Evolutionary conservation across 164 flowering plant genomes (phyloP), one percentile per base, ranked within the genome.

Genomic region (Chimonanthus praecox): DNA sequence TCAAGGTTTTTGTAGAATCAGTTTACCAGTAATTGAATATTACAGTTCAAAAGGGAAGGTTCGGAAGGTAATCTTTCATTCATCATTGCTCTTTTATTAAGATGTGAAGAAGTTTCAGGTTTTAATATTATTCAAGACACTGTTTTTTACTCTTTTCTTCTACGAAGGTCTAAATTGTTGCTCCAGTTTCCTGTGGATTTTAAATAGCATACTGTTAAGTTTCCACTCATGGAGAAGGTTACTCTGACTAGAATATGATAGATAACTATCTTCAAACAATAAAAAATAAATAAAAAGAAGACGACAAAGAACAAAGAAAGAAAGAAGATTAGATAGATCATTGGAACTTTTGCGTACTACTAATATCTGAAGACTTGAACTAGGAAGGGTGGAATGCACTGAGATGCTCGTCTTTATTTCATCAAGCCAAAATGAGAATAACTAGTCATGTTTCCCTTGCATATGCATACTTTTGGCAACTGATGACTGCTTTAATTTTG

Each of bases 1-100:
- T 92, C 58, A 91, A 87, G 80, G 94, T 91, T 71, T 92, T 87
- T 68, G 46, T 85, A 48, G 98, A 92, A 70, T 89, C 69, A 92
- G 92, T 78, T 74, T 91, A 58, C 91, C 98, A 50, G 94, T 92
- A 70, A 69, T 92, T 75, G 84, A 89, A 73, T 83, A 92, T 76
- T 92, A 89, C 67, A 72, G 76, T 8, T 72, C 88, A 7, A 89
- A 84, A 81, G 96, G 87, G 70, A 91, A 91, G 82, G 90, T 92
- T 76, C 77, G 80, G 51, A 88, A 88, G 97, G 96, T 92, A 82
- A 77, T 65, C 21, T n/a, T 8, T 13, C 16, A n/a, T 54, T 13
- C 11, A 54, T n/a, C 2, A 33, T 1, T 54, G 11, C 8, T 9
- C 16, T 54, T 54, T 10, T 11, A 54, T 4, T 8, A 11, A 15